phyloP scores from a whole-genome alignment of 306 rosid genomes.

The Herpetospermum pedunculosum region DNA sequence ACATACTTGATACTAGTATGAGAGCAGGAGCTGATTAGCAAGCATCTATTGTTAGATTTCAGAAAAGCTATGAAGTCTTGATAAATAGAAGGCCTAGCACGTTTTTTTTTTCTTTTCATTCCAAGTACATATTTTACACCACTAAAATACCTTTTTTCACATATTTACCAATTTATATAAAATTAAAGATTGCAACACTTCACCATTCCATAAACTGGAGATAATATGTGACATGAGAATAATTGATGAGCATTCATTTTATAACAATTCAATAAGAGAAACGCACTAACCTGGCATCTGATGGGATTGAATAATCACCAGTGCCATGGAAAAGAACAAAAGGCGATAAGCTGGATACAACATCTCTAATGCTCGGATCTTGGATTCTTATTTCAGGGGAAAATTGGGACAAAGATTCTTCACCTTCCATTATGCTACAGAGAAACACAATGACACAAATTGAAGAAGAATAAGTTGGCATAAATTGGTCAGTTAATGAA shows the following conservation, averaged over 20 bases:
- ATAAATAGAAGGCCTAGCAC: not conserved
- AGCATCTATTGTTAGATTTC: not conserved
- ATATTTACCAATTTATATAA: not conserved
- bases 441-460: not conserved
- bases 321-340: slow-evolving; percentile 75
- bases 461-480: not conserved
- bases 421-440: slow-evolving; percentile 92
- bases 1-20: not conserved
- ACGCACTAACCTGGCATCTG: slow-evolving; percentile 64
- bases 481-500: not conserved
- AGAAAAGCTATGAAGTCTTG: not conserved
- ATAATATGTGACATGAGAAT: not conserved
- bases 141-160: not conserved
- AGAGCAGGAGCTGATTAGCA: not conserved
- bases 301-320: slow-evolving; percentile 77
- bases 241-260: not conserved
- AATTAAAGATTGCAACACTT: slow-evolving; percentile 4
- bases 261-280: not conserved
- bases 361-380: slow-evolving; percentile 41
- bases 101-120: not conserved
- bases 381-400: slow-evolving; percentile 66
- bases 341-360: slow-evolving; percentile 53
- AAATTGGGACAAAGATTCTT: slow-evolving; percentile 46
- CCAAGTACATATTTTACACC: not conserved
- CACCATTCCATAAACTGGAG: not conserved